Percentiles rank a stretch among this genome's conserved stretches.
phyloP scores from a whole-genome alignment of 2,329 filamentous ascomycete species.

The Erysiphe pulchra region DNA sequence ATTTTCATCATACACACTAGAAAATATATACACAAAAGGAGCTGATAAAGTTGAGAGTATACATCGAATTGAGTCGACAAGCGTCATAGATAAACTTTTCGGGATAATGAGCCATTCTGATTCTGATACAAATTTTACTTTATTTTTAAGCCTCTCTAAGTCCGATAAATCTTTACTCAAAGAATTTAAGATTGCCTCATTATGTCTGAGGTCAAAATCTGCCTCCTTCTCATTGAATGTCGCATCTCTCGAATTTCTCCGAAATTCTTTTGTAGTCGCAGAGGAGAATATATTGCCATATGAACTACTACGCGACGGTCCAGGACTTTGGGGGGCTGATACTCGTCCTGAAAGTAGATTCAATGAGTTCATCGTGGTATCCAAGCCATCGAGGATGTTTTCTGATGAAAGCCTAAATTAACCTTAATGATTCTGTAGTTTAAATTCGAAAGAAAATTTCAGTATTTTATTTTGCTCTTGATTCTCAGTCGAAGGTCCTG shows the following conservation, averaged over 20 bases:
- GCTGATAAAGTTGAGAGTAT: slow-evolving; percentile 54
- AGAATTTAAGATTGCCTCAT: neutral
- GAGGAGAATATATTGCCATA: slow-evolving; percentile 18
- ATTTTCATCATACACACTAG: slow-evolving; percentile 58
- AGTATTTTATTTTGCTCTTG: too few species aligned
- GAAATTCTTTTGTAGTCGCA: slow-evolving; percentile 5
- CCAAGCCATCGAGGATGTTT: slow-evolving; percentile 22
- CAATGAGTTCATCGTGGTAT: slow-evolving; percentile 72
- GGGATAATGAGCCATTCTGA: slow-evolving; percentile 31
- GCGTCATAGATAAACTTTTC: slow-evolving; percentile 40
- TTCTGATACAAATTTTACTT: slow-evolving; percentile 6
- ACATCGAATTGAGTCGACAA: slow-evolving; percentile 55
- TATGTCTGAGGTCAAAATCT: slow-evolving; percentile 2
- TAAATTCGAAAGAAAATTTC: too few species aligned
- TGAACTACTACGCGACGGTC: slow-evolving; percentile 33
- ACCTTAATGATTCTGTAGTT: too few species aligned
- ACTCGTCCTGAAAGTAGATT: slow-evolving; percentile 79
- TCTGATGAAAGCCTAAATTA: neutral
- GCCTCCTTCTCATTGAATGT: slow-evolving; percentile 17
- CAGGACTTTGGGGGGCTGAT: slow-evolving; percentile 30
- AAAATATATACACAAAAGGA: slow-evolving; percentile 59
- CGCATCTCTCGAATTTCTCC: slow-evolving; percentile 15
- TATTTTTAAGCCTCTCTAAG: neutral
- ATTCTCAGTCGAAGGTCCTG: too few species aligned
- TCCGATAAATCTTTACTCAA: neutral